Evolutionary conservation across 306 rosid genomes (phyloP).

Genomic region (Rosa multiflora): DNA sequence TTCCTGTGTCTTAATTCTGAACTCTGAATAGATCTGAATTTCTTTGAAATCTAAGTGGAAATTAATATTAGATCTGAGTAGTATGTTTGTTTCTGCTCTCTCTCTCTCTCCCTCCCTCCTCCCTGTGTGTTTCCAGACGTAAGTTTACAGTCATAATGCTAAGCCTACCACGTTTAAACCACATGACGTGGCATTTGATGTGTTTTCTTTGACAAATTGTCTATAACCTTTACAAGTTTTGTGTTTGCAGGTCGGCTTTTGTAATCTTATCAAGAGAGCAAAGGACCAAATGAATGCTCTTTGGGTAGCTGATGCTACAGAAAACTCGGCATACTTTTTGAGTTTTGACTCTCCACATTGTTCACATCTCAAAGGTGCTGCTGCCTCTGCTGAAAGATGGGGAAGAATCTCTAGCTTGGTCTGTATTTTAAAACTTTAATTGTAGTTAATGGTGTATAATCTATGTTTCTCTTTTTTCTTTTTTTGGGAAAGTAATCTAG

Average conservation of each 20-base stretch:
- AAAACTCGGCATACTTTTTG: slow-evolving; percentile 63
- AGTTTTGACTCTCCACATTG: slow-evolving; percentile 51
- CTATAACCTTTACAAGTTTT: not conserved
- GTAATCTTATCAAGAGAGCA: slow-evolving; percentile 68
- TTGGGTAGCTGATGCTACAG: slow-evolving; percentile 86
- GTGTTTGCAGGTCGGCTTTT: slow-evolving; percentile 71
- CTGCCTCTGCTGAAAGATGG: slow-evolving; percentile 63
- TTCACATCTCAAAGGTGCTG: slow-evolving; percentile 69
- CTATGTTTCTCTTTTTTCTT: not conserved
- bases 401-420: slow-evolving; percentile 54
- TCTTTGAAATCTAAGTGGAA: not conserved
- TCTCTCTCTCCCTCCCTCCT: not conserved
- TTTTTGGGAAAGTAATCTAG: not conserved
- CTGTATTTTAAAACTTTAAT: slow-evolving; percentile 26
- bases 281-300: slow-evolving; percentile 61
- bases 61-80: not conserved
- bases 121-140: not conserved
- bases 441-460: slow-evolving; percentile 3
- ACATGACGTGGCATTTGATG: not conserved
- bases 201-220: not conserved
- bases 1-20: not conserved
- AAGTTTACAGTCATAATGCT: not conserved
- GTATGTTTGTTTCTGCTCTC: not conserved
- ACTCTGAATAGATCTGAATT: not conserved
- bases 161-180: not conserved